Evolutionary conservation across 2,329 filamentous ascomycete genomes (phyloP), one percentile per base, ranked within the genome.

Genomic region (Metarhizium guizhouense): DNA sequence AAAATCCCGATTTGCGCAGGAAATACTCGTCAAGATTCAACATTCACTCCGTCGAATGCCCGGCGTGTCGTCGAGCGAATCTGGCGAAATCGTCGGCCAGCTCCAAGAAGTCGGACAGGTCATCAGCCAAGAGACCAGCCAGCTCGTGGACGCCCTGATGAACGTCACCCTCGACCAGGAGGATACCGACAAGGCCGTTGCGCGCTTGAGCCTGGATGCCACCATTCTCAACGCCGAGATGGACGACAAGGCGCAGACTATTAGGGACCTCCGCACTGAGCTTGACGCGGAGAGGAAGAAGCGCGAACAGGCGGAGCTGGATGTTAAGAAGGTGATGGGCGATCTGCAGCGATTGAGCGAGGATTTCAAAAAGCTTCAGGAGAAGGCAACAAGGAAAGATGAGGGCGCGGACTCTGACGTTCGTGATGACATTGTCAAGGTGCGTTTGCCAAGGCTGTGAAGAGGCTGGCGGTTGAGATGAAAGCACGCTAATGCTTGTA

Each of bases 21-120:
- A 70, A 51, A 66, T 70, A 4, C 64, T 74, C 14, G 66, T 68
- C 59, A 70, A 69, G 57, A 63, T 72, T 3, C 71, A 73, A 56
- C 70, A 69, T 4, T 67, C 67, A 3, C 65, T 74, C n/a, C 69
- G 70, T 4, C 68, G 70, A 47, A 72, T 73, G 67, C 70, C 71
- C 6, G 71, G 70, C 10, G 66, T 74, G 43, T 68, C 70, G 0
- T 61, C 66, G 40, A 60, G 61, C 29, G 68, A 73, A 29, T 67
- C 70, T 2, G 62, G 62, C 29, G 69, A 73, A 55, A 67, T 74
- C 32, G 63, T 66, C 36, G 43, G 58, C 4, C 66, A 69, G 55
- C 64, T 74, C 16, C 67, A 72, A 47, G 68, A 73, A 55, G 67
- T 72, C 4, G 69, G 70, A 0, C 69, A 68, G 55, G 64, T 69